These are phyloP conservation scores for Podaxis sp. DNA, from an alignment of 768 basidiomycete genomes.

Conservation along the genomic window DNA sequence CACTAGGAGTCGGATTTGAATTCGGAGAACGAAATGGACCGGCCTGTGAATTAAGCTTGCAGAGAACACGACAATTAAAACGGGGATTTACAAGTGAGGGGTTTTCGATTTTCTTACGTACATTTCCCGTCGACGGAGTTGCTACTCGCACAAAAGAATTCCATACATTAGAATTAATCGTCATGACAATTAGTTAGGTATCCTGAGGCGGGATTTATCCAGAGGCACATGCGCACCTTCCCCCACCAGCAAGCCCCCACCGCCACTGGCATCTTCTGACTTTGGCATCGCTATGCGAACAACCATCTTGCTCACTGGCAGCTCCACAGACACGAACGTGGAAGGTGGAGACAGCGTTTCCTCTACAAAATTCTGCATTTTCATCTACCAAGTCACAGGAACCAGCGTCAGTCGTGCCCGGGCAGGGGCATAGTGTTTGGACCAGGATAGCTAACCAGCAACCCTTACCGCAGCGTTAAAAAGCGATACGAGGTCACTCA, in stretches of 20 bases:
- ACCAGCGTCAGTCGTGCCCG: conserved; percentile 10
- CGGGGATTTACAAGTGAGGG: conserved; percentile 3
- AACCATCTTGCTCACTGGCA: background rate
- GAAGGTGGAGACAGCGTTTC: conserved; percentile 18
- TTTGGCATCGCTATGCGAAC: conserved; percentile 4
- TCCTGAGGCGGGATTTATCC: background rate
- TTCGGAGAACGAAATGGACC: conserved; percentile 11
- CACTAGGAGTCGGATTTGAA: conserved; percentile 4
- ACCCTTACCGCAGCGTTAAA: conserved; percentile 46
- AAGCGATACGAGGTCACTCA: conserved; percentile 44
- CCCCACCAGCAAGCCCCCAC: background rate
- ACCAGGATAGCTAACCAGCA: conserved; percentile 12
- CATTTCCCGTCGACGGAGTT: conserved; percentile 8
- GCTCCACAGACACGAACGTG: background rate
- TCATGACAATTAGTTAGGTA: conserved; percentile 15
- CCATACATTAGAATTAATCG: conserved; percentile 8
- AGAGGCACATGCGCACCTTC: conserved; percentile 7
- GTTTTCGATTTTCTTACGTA: conserved; percentile 11
- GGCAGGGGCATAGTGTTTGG: conserved; percentile 9
- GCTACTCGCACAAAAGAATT: conserved; percentile 9
- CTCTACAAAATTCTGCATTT: conserved; percentile 38
- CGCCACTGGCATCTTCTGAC: background rate
- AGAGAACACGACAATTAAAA: background rate
- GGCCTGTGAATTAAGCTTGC: conserved; percentile 15
- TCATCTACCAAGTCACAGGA: conserved; percentile 33